These are phyloP conservation scores for Agaricales sp. DNA, from an alignment of 1,284 basidiomycete genomes.

Conservation along the genomic window DNA sequence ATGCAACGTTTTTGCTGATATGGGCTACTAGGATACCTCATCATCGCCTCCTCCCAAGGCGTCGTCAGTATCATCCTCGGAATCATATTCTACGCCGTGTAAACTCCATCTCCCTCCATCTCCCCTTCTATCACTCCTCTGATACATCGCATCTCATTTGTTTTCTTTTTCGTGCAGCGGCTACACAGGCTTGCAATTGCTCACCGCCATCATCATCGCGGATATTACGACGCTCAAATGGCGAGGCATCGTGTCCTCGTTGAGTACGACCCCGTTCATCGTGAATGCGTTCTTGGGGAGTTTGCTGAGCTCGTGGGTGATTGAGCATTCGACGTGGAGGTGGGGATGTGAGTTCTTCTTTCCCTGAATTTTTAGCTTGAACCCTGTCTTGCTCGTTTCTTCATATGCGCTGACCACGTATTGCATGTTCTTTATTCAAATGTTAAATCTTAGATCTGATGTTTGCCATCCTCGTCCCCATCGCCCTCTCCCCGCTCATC, in stretches of 20 bases:
- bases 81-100: slow-evolving; percentile 48
- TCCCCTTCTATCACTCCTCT: slow-evolving; percentile 2
- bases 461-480: slow-evolving; percentile 53
- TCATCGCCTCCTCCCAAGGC: slow-evolving; percentile 55
- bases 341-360: slow-evolving; percentile 55
- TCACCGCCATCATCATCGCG: slow-evolving; percentile 66
- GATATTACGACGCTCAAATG: slow-evolving; percentile 75
- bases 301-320: slow-evolving; percentile 51
- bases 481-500: slow-evolving; percentile 42
- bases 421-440: neutral
- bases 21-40: slow-evolving; percentile 37
- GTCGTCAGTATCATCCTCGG: slow-evolving; percentile 43
- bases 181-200: slow-evolving; percentile 59
- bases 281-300: slow-evolving; percentile 62
- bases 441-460: slow-evolving; percentile 42
- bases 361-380: neutral
- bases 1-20: neutral
- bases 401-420: neutral
- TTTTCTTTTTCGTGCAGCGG: slow-evolving; percentile 25
- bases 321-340: slow-evolving; percentile 55
- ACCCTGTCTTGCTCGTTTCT: no score
- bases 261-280: slow-evolving; percentile 60
- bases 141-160: neutral
- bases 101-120: slow-evolving; percentile 12
- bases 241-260: slow-evolving; percentile 62